Conservation (phyloP, 192 early-diverging fungal genomes). For the Coemansia sp. region DNA sequence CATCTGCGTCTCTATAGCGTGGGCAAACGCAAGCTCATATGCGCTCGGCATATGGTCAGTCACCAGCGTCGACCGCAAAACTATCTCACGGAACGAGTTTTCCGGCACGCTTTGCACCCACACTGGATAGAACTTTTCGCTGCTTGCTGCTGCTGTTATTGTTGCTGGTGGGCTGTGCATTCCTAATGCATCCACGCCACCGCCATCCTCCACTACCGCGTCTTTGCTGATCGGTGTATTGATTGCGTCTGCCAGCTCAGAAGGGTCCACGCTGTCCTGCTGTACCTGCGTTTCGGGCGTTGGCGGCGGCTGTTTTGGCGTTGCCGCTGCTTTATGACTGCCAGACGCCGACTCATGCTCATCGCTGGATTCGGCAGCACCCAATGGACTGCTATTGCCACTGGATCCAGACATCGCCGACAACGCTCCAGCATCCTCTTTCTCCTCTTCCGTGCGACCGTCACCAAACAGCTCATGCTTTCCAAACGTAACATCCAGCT, state of each 20-base stretch:
- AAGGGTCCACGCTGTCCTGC: slow-evolving; percentile 31
- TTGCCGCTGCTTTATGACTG: not conserved
- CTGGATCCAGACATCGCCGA: not conserved
- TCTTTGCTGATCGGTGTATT: slow-evolving; percentile 30
- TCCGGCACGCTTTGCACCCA: slow-evolving; percentile 43
- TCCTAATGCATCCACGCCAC: not conserved
- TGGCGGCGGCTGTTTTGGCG: slow-evolving; percentile 30
- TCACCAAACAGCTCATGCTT: slow-evolving; percentile 41
- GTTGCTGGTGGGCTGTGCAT: not conserved
- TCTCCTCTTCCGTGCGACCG: not conserved
- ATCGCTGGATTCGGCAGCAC: not conserved
- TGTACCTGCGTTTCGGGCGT: slow-evolving; percentile 45
- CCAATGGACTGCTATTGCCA: not conserved
- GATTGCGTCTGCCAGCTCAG: slow-evolving; percentile 46
- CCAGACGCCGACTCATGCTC: not conserved
- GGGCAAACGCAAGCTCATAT: slow-evolving; percentile 51
- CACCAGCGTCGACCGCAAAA: slow-evolving; percentile 46
- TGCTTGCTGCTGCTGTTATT: slow-evolving; percentile 8
- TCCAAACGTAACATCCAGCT: slow-evolving; percentile 41
- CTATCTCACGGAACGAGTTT: slow-evolving; percentile 43
- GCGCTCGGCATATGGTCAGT: slow-evolving; percentile 55
- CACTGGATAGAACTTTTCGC: slow-evolving; percentile 40
- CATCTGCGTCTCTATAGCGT: slow-evolving; percentile 52
- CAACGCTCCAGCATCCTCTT: not conserved
- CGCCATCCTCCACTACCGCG: not conserved